Evolutionary conservation across 1,284 basidiomycete species (phyloP), one percentile per base, ranked within the genome.

Genomic region (Heliocybe sulcata): DNA sequence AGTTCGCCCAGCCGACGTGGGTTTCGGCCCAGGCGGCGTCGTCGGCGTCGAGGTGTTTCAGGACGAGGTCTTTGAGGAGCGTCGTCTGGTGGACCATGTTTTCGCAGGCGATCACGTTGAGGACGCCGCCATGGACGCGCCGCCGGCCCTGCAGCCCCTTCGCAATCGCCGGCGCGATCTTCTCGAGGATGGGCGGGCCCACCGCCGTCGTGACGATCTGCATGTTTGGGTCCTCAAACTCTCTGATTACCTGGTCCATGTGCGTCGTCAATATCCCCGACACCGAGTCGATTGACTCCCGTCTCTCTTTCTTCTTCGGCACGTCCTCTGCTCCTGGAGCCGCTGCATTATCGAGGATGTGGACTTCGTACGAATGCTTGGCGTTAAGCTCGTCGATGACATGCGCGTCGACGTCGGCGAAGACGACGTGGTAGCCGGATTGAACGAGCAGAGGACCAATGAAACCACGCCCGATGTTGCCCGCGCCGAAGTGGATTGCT

Each of bases 391-490:
- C 55, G 19, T 63, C 53, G 52, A 69, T 59, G 55, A 67, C 48
- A 6, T 59, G 58, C 35, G 59, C 59, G 61, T 69, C 54, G 29
- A 67, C 60, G 45, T 68, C 67, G 10, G 67, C 60, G 54, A 69
- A 69, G 51, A 67, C 59, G 57, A 75, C 71, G 58, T 71, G 69
- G 59, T 72, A 73, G 33, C 71, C 70, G 1, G 72, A 71, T 31
- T 69, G 59, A 19, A 64, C 62, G 31, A 75, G 70, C 3, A 74
- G 64, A 14, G 73, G 71, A 1, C 69, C 72, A 49, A 75, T 73
- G 61, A 75, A 73, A 8, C 73, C 73, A 12, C 72, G 67, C 2
- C 73, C 73, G 38, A 75, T 73, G 62, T 73, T 75, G 1, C 73
- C 73, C 31, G 72, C 69, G 16, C 67, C 68, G 52, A 71, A 69